phyloP scores from a whole-genome alignment of 805 yeast genomes.

The Limtongozyma cylindracea region DNA sequence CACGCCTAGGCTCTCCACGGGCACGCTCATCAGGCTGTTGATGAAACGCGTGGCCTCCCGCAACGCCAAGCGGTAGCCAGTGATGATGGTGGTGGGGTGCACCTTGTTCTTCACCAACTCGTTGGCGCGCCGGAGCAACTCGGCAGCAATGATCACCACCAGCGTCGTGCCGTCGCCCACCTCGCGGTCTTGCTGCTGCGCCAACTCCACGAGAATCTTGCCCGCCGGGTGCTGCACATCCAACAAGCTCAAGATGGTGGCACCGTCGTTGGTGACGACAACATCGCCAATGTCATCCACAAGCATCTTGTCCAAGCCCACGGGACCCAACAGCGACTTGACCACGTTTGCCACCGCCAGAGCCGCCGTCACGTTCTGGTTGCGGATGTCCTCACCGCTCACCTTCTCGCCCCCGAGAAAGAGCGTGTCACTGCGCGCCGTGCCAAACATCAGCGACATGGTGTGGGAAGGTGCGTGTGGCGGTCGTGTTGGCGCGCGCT shows the following conservation, averaged over 20 bases:
- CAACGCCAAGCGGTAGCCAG: conserved; percentile 85
- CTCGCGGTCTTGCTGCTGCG: conserved; percentile 97
- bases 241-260: conserved; percentile 70
- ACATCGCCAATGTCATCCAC: conserved; percentile 99
- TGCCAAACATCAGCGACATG: too few species aligned
- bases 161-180: conserved; percentile 98
- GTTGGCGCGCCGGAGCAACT: conserved; percentile 75
- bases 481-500: too few species aligned
- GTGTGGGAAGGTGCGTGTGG: too few species aligned
- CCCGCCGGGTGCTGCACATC: conserved; percentile 99
- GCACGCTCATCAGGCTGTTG: conserved; percentile 57
- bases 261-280: conserved; percentile 96
- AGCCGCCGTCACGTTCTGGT: conserved; percentile 90
- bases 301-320: conserved; percentile 93
- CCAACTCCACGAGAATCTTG: conserved; percentile 84
- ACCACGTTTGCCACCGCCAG: conserved; percentile 64
- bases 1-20: conserved; percentile 60
- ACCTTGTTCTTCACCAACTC: conserved; percentile 81
- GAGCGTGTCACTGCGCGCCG: conserved; percentile 77
- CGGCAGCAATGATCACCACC: conserved; percentile 90
- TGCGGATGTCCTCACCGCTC: conserved; percentile 89
- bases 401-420: conserved; percentile 91
- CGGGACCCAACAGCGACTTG: conserved; percentile 91
- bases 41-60: conserved; percentile 79
- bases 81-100: conserved; percentile 94